Percentiles rank a stretch among this genome's conserved stretches.
Conservation (phyloP, 306 rosid genomes). For the Gastrolobium bilobum region DNA sequence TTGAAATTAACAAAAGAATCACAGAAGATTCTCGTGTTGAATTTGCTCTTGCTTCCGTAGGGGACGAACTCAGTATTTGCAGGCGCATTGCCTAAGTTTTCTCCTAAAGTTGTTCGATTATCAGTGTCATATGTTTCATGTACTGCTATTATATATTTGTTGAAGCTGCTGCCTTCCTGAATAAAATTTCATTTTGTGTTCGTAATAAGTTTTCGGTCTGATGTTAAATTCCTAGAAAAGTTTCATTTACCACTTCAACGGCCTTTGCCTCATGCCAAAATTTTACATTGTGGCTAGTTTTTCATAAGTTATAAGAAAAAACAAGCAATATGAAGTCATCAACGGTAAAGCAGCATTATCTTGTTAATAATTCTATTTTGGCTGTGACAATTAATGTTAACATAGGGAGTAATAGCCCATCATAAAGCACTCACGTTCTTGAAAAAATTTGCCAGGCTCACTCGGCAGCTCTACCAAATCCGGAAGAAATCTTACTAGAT, state of each 20-base stretch:
- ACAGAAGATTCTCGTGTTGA: slow-evolving; percentile 52
- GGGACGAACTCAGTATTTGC: slow-evolving; percentile 54
- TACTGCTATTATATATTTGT: not conserved
- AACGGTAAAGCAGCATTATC: too few relatives aligned
- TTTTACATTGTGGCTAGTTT: too few relatives aligned
- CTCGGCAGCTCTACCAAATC: too few relatives aligned
- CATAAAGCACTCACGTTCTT: too few relatives aligned
- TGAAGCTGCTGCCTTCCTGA: not conserved
- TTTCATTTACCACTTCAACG: not conserved
- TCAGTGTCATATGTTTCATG: not conserved
- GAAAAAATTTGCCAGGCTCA: too few relatives aligned
- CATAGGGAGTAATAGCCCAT: too few relatives aligned
- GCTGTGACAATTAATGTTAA: too few relatives aligned
- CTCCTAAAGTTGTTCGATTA: not conserved
- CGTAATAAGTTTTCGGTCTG: not conserved
- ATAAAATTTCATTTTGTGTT: slow-evolving; percentile 29
- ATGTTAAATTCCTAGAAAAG: not conserved
- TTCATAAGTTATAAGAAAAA: too few relatives aligned
- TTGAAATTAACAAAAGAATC: slow-evolving; percentile 50
- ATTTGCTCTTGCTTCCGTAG: slow-evolving; percentile 51
- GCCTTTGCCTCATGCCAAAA: not conserved
- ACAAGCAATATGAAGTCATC: too few relatives aligned
- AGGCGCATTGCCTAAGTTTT: slow-evolving; percentile 49
- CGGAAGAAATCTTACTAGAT: too few relatives aligned
- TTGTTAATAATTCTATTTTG: too few relatives aligned